phyloP scores from a whole-genome alignment of 2,329 filamentous ascomycete species.

The Fusarium camptoceras region DNA sequence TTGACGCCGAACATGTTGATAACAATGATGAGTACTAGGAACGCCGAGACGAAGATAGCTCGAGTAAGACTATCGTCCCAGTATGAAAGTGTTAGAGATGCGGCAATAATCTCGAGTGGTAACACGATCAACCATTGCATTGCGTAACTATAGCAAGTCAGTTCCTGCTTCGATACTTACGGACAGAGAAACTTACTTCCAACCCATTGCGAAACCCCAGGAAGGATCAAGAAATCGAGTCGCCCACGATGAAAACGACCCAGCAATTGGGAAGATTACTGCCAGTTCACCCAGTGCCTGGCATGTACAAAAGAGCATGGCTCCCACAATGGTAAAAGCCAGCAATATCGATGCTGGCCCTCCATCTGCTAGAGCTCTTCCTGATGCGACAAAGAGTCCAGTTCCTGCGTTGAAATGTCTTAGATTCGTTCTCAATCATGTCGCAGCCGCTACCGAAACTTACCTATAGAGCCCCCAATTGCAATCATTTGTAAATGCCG shows the following conservation, averaged over 20 bases:
- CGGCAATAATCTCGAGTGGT: constrained; percentile 88
- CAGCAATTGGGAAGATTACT: constrained; percentile 89
- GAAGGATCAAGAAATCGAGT: constrained; percentile 93
- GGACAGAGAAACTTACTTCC: constrained; percentile 72
- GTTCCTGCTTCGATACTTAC: background rate
- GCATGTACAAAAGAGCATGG: constrained; percentile 92
- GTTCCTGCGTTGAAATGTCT: constrained; percentile 64
- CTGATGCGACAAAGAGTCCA: constrained; percentile 88
- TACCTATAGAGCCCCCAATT: constrained; percentile 90
- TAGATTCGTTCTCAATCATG: constrained; percentile 20
- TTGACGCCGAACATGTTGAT: constrained; percentile 93
- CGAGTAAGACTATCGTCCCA: constrained; percentile 76
- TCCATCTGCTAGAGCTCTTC: constrained; percentile 74
- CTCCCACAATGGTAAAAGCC: constrained; percentile 81
- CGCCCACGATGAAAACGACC: constrained; percentile 91
- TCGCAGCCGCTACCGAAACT: constrained; percentile 27
- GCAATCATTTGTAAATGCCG: constrained; percentile 98
- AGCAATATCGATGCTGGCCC: constrained; percentile 83
- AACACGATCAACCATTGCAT: constrained; percentile 88
- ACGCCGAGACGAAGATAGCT: constrained; percentile 84
- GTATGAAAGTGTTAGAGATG: constrained; percentile 84
- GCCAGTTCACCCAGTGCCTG: constrained; percentile 93
- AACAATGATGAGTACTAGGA: constrained; percentile 77
- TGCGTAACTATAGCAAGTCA: constrained; percentile 70
- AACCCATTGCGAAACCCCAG: constrained; percentile 95